phyloP scores from a whole-genome alignment of 805 yeast species.

The Starmerella geochares region DNA sequence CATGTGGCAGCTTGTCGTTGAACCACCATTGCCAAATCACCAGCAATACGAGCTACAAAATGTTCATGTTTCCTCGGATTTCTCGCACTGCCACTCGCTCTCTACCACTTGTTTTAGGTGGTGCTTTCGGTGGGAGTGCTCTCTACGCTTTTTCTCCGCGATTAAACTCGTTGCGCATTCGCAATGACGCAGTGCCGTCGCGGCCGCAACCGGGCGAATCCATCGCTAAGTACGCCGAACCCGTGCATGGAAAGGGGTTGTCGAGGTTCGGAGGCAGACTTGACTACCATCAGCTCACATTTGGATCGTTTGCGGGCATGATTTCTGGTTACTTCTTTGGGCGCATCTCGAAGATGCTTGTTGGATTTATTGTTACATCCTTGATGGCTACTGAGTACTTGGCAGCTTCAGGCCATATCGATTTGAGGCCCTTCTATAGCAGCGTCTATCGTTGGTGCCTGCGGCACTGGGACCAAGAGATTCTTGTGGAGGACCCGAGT shows the following conservation, averaged over 20 bases:
- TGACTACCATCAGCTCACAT: constrained; percentile 51
- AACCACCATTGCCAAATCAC: background rate
- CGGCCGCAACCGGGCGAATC: constrained; percentile 19
- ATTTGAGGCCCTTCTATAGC: constrained; percentile 22
- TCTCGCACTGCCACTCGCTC: constrained; percentile 9
- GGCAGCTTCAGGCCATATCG: constrained; percentile 41
- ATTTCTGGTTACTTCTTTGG: constrained; percentile 52
- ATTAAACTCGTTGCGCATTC: constrained; percentile 1
- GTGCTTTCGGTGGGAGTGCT: constrained; percentile 7
- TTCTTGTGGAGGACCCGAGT: constrained; percentile 48
- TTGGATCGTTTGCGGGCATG: constrained; percentile 55
- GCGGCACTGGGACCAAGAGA: constrained; percentile 35
- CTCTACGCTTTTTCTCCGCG: constrained; percentile 8
- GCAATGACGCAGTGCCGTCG: constrained; percentile 11
- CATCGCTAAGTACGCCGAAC: constrained; percentile 18
- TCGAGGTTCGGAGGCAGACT: constrained; percentile 29
- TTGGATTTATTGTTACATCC: constrained; percentile 40
- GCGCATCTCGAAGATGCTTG: constrained; percentile 46
- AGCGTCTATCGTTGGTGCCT: constrained; percentile 28
- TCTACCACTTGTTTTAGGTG: constrained; percentile 13
- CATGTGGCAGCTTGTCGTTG: background rate
- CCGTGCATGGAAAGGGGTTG: constrained; percentile 18
- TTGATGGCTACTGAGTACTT: constrained; percentile 44
- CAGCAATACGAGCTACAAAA: background rate
- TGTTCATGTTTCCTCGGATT: constrained; percentile 14